Base-by-base conservation (phyloP, 2,329 filamentous ascomycete genomes). In the Fusarium sp. region DNA sequence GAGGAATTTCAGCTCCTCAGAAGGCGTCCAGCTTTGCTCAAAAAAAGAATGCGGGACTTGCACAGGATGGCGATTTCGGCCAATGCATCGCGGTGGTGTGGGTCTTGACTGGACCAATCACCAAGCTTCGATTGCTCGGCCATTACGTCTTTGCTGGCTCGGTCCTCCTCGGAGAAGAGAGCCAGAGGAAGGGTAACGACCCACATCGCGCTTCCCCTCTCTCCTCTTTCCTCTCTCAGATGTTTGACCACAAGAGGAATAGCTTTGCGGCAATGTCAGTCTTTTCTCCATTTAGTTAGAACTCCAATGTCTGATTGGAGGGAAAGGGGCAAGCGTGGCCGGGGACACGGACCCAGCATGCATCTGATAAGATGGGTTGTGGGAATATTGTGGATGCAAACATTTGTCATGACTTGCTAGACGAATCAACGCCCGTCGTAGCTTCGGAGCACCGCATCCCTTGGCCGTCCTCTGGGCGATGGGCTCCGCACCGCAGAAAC, bases 11-110 rank as follows among this genome's bases (percentile, higher is more conserved):
- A 68, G 47, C 38, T 70, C 54, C 58, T 74, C 62, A 47, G 57
- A 75, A 63, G 72, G 72, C 64, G 73, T 73, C 69, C 74, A 69
- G 67, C 61, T 70, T 74, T 63, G 66, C 66, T 66, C 65, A 72
- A 78, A 79, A 79, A 79, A 79, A 77, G 76, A 54, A 79, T 78
- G 77, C 77, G 77, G 77, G 76, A 78, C 76, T 79, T 75, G 70
- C 73, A 69, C 66, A 73, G 75, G 69, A 79, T 79, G 77, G 77
- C 77, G 77, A 79, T 79, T 79, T 79, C 77, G 77, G 77, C 74
- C 76, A 74, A 60, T 72, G 73, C 66, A 65, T 73, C 59, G 69
- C 74, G 67, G 67, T 65, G 64, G 67, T 71, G 73, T 75, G 76
- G 77, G 69, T 33, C 65, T n/a, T 2, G 1, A 0, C 0, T 1